These are phyloP conservation scores for Leccinum incarnatum DNA, from an alignment of 768 basidiomycete species.

Conservation along the genomic window DNA sequence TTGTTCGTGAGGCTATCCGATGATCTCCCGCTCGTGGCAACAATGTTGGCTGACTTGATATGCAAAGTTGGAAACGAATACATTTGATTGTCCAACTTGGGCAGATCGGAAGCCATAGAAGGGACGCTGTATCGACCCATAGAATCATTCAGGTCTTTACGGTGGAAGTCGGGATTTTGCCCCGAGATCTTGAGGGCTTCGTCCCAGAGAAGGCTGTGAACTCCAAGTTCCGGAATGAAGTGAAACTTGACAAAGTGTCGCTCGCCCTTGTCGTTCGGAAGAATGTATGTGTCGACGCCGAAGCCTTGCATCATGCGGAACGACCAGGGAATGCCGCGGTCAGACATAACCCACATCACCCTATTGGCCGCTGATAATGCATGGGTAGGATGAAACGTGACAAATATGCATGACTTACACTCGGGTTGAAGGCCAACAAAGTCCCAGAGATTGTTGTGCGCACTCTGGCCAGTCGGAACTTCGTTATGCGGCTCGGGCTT, in stretches of 20 bases:
- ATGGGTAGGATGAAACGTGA: constrained; percentile 10
- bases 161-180: constrained; percentile 90
- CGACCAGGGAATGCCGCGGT: constrained; percentile 81
- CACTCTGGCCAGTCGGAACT: constrained; percentile 61
- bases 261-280: constrained; percentile 64
- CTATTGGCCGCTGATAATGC: constrained; percentile 55
- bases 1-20: constrained; percentile 47
- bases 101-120: constrained; percentile 38
- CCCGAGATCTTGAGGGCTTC: constrained; percentile 81
- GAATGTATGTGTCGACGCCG: constrained; percentile 81
- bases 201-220: constrained; percentile 84
- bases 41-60: constrained; percentile 65
- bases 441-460: constrained; percentile 90
- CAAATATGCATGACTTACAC: constrained; percentile 33
- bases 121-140: constrained; percentile 46
- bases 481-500: constrained; percentile 87
- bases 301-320: constrained; percentile 89
- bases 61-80: constrained; percentile 57
- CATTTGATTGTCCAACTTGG: constrained; percentile 47
- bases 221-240: constrained; percentile 77
- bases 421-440: constrained; percentile 72
- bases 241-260: constrained; percentile 88
- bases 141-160: constrained; percentile 79
- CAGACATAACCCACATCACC: constrained; percentile 84
- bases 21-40: constrained; percentile 57